Evolutionary conservation across 768 basidiomycete genomes (phyloP).

Genomic region (Tulasnella calospora): DNA sequence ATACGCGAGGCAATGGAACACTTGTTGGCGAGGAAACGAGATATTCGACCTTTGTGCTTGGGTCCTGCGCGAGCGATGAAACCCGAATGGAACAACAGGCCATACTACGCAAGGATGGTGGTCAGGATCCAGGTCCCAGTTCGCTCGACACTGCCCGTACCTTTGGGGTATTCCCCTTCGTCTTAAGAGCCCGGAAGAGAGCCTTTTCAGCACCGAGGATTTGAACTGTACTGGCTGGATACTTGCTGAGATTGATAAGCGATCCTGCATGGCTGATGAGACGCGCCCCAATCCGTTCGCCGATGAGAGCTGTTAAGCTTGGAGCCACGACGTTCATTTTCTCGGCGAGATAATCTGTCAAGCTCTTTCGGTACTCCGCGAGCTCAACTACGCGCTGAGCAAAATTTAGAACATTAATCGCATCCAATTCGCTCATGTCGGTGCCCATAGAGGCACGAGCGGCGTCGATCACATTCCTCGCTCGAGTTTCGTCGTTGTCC

Average conservation of each 20-base stretch:
- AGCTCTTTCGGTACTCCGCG: slow-evolving; percentile 87
- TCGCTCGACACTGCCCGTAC: slow-evolving; percentile 40
- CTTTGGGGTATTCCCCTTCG: slow-evolving; percentile 98
- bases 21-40: slow-evolving; percentile 98
- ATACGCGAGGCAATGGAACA: slow-evolving; percentile 95
- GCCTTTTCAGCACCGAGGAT: slow-evolving; percentile 98
- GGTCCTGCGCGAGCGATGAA: slow-evolving; percentile 94
- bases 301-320: slow-evolving; percentile 81
- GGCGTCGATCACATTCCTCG: slow-evolving; percentile 92
- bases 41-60: slow-evolving; percentile 95
- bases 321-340: slow-evolving; percentile 99
- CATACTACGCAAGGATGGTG: slow-evolving; percentile 59
- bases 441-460: slow-evolving; percentile 93
- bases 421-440: slow-evolving; percentile 82
- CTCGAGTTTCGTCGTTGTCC: slow-evolving; percentile 77
- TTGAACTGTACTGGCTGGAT: slow-evolving; percentile 96
- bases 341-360: slow-evolving; percentile 81
- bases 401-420: slow-evolving; percentile 92
- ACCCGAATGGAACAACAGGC: slow-evolving; percentile 92
- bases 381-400: slow-evolving; percentile 86
- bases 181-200: slow-evolving; percentile 93
- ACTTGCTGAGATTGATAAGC: slow-evolving; percentile 94
- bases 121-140: slow-evolving; percentile 16
- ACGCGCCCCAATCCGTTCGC: slow-evolving; percentile 87
- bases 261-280: slow-evolving; percentile 95